Base-by-base conservation (phyloP, 371 early-diverging fungal species). In the Mortierella sp. region DNA sequence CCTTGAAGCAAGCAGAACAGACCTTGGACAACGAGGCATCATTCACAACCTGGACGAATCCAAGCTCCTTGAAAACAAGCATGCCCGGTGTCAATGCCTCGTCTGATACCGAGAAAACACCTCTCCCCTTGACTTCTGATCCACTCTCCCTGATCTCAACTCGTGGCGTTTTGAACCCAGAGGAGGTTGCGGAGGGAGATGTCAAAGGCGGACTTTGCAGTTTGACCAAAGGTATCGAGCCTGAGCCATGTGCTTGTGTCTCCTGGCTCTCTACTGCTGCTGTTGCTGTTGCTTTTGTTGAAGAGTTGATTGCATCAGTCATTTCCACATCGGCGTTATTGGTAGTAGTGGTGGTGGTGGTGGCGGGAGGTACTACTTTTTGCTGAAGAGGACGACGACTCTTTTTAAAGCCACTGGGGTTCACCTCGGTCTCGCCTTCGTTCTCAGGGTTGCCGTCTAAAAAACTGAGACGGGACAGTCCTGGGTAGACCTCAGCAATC, bases 1-100 rank as follows among this genome's bases (percentile, higher is more conserved):
- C 77, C 50, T 72, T 71, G 62, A 76, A 76, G 47, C 77, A 76
- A 1, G 72, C 47, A 0, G 77, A 76, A 29, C 77, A 76, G 37
- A 76, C 77, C 4, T 65, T 47, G 9, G 77, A 56, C 16, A 76
- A 62, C 0, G 72, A 76, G 4, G 72, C 51, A 47, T 76, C 77
- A 19, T 76, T 64, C 37, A 76, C 77, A 1, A 76, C 77, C 57
- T 65, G 72, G 29, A 68, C 67, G 44, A 71, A 68, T 37, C 72
- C 72, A 14, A 76, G 72, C 44, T 76, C 77, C 28, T 48, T 71
- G 56, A 76, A 76, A 45, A 76, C 59, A 23, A 76, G 62, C 1
- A 47, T 57, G 2, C 77, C 77, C 4, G 77, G 55, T 28, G 60
- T 68, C 12, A 76, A 46, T 0, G 71, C 23, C 47, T 68, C 72